Base-by-base conservation (phyloP, 495 filamentous ascomycete species). In the Aspergillus sclerotioniger region DNA sequence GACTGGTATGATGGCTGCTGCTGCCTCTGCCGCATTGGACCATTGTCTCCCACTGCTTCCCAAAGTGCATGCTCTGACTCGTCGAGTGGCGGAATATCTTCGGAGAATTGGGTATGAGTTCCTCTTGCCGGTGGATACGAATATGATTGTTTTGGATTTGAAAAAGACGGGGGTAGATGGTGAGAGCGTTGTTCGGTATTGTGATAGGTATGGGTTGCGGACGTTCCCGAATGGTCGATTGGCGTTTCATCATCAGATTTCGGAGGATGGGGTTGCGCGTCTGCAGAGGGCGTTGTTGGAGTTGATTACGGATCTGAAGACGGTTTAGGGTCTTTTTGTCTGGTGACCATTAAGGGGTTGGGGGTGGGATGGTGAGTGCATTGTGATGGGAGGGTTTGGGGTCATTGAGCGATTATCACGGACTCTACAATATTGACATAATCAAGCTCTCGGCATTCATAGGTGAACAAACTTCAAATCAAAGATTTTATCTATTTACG, bases 121-220 rank as follows among this genome's bases (percentile, higher is more conserved):
- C 28, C 48, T 67, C 28, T 68, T 84, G 16, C 84, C 84, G 1
- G 86, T 87, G 0, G 82, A 92, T 60, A 92, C 90, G 43, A 92
- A 93, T 67, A 91, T 92, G 84, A 82, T 90, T 33, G 91, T 88
- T 85, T 53, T 92, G 17, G 86, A 91, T 71, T 66, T 92, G 39
- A 80, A 82, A 28, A 76, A 60, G 13, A 61, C 65, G 6, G 74
- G 77, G 0, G 74, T 85, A 53, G 60, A 65, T 5, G 56, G 43
- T 10, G 73, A 79, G 46, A 68, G 66, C 31, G 76, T 87, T 32
- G 72, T 79, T 17, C 69, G 75, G 54, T 65, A 82, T 15, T 81
- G 76, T 9, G 69, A 73, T 62, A 75, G 81, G 59, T 71, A 73
- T 17, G 87, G 88, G 0, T 50, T 90, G 43, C 81, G 68, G 57